phyloP scores from a whole-genome alignment of 1,284 basidiomycete species.

The Trametes hirsuta region DNA sequence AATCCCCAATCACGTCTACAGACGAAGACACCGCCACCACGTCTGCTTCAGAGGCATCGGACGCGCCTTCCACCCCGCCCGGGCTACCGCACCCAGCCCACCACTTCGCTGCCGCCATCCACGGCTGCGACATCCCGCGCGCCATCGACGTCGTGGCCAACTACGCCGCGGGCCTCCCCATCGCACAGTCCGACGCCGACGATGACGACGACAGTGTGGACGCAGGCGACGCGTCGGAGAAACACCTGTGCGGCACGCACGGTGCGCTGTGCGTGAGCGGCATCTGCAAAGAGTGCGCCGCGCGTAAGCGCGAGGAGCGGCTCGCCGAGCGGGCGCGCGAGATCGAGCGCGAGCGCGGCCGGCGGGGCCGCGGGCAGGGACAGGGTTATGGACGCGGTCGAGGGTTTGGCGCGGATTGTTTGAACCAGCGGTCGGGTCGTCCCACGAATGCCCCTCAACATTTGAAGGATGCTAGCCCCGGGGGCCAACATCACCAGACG shows the following conservation, averaged over 20 bases:
- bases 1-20: background rate
- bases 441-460: no score
- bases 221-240: background rate
- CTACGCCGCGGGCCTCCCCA: background rate
- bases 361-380: background rate
- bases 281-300: constrained; percentile 28
- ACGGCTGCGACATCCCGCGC: constrained; percentile 17
- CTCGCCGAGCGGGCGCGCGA: constrained; percentile 14
- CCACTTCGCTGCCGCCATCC: constrained; percentile 13
- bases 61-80: background rate
- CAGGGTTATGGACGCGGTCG: background rate
- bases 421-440: no score
- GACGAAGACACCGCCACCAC: background rate
- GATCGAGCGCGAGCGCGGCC: constrained; percentile 13
- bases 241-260: constrained; percentile 26
- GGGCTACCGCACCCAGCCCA: background rate
- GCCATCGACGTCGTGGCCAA: background rate
- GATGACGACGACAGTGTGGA: background rate
- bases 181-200: background rate
- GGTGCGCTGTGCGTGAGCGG: constrained; percentile 29
- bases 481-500: background rate
- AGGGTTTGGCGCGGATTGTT: background rate
- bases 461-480: background rate
- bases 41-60: constrained; percentile 1
- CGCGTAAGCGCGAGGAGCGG: constrained; percentile 15